A percentile compares a stretch with the other conserved stretches of the same genome.
Conservation (phyloP, 306 rosid species). For the Cucumis sativus region DNA sequence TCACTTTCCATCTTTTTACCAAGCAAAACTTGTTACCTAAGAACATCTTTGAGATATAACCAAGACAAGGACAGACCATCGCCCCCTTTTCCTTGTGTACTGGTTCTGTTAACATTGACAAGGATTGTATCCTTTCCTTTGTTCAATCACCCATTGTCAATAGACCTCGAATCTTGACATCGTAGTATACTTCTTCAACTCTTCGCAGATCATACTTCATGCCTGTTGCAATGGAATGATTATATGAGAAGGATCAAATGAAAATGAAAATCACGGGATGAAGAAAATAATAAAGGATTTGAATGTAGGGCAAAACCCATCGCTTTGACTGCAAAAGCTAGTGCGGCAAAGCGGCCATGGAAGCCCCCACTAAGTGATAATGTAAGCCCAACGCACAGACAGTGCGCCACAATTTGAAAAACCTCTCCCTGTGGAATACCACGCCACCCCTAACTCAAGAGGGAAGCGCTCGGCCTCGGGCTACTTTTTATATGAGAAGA, state of each 20-base stretch:
- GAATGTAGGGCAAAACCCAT: slow-evolving; percentile 17
- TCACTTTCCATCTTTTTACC: background rate
- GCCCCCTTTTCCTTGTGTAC: background rate
- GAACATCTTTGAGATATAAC: background rate
- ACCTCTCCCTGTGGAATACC: slow-evolving; percentile 44
- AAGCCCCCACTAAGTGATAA: slow-evolving; percentile 13
- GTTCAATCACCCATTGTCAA: slow-evolving; percentile 24
- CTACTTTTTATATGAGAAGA: background rate
- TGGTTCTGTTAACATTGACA: background rate
- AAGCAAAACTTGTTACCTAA: background rate
- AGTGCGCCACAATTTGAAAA: slow-evolving; percentile 24
- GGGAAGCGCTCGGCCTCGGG: slow-evolving; percentile 38
- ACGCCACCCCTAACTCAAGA: slow-evolving; percentile 33
- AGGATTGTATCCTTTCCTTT: background rate
- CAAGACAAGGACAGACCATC: background rate
- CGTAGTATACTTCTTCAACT: slow-evolving; percentile 89
- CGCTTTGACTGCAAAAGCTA: slow-evolving; percentile 15
- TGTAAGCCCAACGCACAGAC: slow-evolving; percentile 23
- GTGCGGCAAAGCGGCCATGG: slow-evolving; percentile 16
- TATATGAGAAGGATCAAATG: background rate
- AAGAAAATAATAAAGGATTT: background rate
- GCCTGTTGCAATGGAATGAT: slow-evolving; percentile 31
- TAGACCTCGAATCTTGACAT: slow-evolving; percentile 88
- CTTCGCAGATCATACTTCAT: slow-evolving; percentile 87
- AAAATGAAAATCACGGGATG: background rate